Evolutionary conservation across 108 stramenopile genomes (phyloP), one percentile per base, ranked within the genome.

Genomic region (Phaeodactylum tricornutum): DNA sequence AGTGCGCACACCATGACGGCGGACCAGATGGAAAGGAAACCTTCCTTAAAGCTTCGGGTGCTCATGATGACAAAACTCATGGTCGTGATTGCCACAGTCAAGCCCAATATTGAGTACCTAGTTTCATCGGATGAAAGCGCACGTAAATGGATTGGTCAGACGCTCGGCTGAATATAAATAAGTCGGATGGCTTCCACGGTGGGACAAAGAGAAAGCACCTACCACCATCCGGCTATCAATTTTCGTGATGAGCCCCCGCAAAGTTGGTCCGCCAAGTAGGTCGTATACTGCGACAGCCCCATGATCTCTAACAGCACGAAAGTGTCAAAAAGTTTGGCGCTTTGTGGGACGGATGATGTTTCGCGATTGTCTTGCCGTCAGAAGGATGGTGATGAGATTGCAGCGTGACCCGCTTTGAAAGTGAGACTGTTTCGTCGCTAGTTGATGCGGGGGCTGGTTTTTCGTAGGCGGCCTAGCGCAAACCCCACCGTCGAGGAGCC

Each of bases 191-290:
- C n/a, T n/a, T n/a, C n/a, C n/a, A n/a, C n/a, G n/a, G n/a, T n/a
- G n/a, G n/a, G n/a, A 42, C 22, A 32, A 25, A 49, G 21, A 25
- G 22, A 0, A 31, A 23, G 14, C 8, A 71, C 87, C 40, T 76
- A 89, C 87, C 87, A 90, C 88, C 88, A 90, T 42, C 88, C 88
- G n/a, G 88, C 88, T 63, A 90, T 90, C 16, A 90, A 66, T 53
- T 80, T 80, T 26, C 88, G 67, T 20, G 79, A 74, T 3, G 79
- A 81, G 21, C 88, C 88, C 6, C 81, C 81, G 53, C 88, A 85
- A 3, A 85, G 46, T 2, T 63, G 53, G 33, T 71, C 67, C 17
- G 82, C 75, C 33, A 89, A 66, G 35, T 61, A 59, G 38, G 69
- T 68, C 47, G 81, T 83, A 35, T 70, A 72, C 27, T 59, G 53